Conservation (phyloP, 23 red algal genomes). For the Gracilaria gracilis region DNA sequence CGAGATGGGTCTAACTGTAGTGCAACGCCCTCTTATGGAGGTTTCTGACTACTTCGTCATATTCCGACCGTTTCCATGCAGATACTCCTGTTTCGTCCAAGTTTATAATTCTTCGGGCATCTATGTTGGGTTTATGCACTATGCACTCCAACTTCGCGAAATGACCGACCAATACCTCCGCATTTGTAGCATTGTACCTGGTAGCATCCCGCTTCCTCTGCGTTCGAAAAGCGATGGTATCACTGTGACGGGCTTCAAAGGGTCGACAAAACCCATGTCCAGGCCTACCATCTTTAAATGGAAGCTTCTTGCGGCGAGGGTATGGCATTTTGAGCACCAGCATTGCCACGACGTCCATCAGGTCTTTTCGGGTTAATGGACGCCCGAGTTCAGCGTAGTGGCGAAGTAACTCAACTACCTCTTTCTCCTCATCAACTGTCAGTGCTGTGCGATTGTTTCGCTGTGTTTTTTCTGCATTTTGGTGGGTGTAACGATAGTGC, state of each 20-base stretch:
- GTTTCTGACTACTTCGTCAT: background rate
- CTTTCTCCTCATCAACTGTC: background rate
- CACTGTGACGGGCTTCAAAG: background rate
- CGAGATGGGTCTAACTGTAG: no score
- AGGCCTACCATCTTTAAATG: background rate
- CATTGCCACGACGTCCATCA: background rate
- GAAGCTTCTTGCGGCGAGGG: no score
- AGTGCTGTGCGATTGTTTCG: background rate
- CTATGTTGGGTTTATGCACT: background rate
- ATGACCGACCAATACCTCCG: background rate
- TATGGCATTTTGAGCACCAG: background rate
- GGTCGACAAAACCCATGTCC: background rate
- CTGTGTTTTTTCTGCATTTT: background rate
- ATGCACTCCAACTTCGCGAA: background rate
- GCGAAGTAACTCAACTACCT: background rate
- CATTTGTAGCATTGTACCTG: background rate
- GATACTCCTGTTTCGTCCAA: background rate
- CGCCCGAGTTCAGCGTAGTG: background rate
- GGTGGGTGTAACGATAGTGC: background rate
- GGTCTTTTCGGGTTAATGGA: background rate
- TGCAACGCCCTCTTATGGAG: no score
- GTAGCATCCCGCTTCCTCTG: background rate
- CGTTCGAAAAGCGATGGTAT: background rate
- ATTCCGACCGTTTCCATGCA: no score
- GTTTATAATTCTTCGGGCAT: background rate